These are phyloP conservation scores for Glarea lozoyensis DNA, from an alignment of 495 filamentous ascomycete genomes.

Conservation along the genomic window DNA sequence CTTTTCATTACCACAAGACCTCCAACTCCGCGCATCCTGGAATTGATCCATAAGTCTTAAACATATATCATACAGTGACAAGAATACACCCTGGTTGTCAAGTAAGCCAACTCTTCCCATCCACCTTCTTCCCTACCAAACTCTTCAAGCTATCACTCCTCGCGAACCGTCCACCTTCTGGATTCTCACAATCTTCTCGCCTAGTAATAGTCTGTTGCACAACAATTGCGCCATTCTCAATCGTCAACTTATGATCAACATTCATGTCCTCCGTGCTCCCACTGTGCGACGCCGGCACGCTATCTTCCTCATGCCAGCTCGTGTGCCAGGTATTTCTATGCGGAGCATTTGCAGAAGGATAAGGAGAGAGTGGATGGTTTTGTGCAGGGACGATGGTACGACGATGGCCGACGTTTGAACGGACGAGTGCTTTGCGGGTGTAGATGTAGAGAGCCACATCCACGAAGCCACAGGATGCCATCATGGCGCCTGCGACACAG, in stretches of 20 bases:
- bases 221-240: neutral
- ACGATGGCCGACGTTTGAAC: conserved; percentile 1
- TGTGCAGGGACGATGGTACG: too few relatives aligned
- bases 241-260: neutral
- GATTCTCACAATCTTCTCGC: neutral
- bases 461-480: conserved; percentile 49
- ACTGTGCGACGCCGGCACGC: neutral
- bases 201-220: neutral
- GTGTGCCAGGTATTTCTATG: neutral
- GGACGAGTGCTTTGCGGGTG: conserved; percentile 31
- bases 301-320: neutral
- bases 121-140: conserved; percentile 14
- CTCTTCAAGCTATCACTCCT: neutral
- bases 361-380: neutral
- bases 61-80: too few relatives aligned
- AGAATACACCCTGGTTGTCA: too few relatives aligned
- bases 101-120: conserved; percentile 3
- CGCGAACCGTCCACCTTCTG: neutral
- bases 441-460: conserved; percentile 52
- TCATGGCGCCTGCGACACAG: conserved; percentile 44
- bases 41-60: too few relatives aligned
- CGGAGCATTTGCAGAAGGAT: neutral
- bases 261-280: neutral
- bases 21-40: too few relatives aligned
- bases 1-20: too few relatives aligned